Conservation (phyloP, 208 protist species). For the Wallacemonas sp. region DNA sequence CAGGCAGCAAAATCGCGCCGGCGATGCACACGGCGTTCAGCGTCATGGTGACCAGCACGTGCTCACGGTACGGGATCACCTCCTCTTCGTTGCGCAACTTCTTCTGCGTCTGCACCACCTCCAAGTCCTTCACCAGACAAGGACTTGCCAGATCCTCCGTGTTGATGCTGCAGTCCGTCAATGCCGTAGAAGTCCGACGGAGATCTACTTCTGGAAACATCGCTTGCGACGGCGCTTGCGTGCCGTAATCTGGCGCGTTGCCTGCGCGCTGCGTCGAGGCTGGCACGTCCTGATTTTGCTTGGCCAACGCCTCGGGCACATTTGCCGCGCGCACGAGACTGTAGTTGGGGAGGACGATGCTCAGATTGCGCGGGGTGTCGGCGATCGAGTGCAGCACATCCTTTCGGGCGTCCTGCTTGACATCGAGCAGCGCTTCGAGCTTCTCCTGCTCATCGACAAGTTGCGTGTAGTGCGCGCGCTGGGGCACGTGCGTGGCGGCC, state of each 20-base stretch:
- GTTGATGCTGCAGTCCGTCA: not conserved
- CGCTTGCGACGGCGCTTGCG: too few relatives aligned
- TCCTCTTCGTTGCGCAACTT: conserved; percentile 43
- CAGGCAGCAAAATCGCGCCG: conserved; percentile 53
- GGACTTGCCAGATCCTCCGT: conserved; percentile 12
- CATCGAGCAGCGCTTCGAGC: conserved; percentile 27
- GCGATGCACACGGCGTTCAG: conserved; percentile 50
- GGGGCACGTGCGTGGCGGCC: conserved; percentile 61
- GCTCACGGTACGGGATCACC: conserved; percentile 46
- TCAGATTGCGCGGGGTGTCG: conserved; percentile 1
- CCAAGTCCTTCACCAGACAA: conserved; percentile 6
- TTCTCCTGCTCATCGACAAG: conserved; percentile 41
- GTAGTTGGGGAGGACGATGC: conserved; percentile 7
- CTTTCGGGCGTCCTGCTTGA: conserved; percentile 6
- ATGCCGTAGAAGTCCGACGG: not conserved
- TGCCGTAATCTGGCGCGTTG: too few relatives aligned
- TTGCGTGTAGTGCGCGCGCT: conserved; percentile 41
- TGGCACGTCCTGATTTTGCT: too few relatives aligned
- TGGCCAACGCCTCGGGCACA: too few relatives aligned
- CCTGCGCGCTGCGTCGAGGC: too few relatives aligned
- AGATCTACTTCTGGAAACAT: too few relatives aligned
- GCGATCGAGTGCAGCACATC: not conserved
- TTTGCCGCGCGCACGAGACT: not conserved
- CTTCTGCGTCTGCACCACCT: conserved; percentile 33
- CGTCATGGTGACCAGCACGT: conserved; percentile 62